These are phyloP conservation scores for Aspergillus caelatus DNA, from an alignment of 2,329 filamentous ascomycete genomes.

Conservation along the genomic window DNA sequence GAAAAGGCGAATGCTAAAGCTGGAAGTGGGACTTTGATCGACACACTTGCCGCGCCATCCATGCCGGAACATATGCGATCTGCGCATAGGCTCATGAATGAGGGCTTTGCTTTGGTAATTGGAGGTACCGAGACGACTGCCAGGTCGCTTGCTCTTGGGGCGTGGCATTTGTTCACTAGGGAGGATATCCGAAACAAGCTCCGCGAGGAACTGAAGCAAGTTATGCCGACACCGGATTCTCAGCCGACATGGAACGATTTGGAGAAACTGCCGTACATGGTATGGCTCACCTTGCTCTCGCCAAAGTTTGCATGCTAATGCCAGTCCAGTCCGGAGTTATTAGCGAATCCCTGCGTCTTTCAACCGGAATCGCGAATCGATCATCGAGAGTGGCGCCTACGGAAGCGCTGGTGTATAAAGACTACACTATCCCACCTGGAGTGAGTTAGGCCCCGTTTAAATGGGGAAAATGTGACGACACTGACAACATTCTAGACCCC, in stretches of 20 bases:
- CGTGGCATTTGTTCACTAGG: conserved; percentile 30
- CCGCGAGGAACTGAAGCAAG: conserved; percentile 30
- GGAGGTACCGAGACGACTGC: conserved; percentile 47
- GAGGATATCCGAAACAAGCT: conserved; percentile 21
- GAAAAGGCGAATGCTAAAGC: background rate
- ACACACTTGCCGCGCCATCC: conserved; percentile 15
- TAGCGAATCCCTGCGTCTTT: conserved; percentile 41
- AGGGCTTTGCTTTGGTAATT: conserved; percentile 40
- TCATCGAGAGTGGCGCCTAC: conserved; percentile 29
- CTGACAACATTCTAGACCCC: conserved; percentile 15
- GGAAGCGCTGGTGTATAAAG: conserved; percentile 32
- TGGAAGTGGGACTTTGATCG: conserved; percentile 15
- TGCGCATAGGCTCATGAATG: conserved; percentile 37
- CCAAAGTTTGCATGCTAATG: background rate
- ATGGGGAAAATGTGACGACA: background rate
- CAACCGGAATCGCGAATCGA: conserved; percentile 35
- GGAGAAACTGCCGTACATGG: conserved; percentile 47
- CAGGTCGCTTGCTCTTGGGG: conserved; percentile 28
- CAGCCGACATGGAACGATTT: conserved; percentile 33
- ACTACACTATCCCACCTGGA: conserved; percentile 34
- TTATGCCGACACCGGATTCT: conserved; percentile 30
- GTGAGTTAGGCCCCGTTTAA: conserved; percentile 15
- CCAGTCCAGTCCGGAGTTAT: conserved; percentile 11
- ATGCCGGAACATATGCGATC: conserved; percentile 23
- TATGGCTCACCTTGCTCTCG: conserved; percentile 6